Percentiles rank a stretch among this genome's conserved stretches.
These are phyloP conservation scores for Aspergillus biplanus DNA, from an alignment of 495 filamentous ascomycete genomes.

Conservation along the genomic window DNA sequence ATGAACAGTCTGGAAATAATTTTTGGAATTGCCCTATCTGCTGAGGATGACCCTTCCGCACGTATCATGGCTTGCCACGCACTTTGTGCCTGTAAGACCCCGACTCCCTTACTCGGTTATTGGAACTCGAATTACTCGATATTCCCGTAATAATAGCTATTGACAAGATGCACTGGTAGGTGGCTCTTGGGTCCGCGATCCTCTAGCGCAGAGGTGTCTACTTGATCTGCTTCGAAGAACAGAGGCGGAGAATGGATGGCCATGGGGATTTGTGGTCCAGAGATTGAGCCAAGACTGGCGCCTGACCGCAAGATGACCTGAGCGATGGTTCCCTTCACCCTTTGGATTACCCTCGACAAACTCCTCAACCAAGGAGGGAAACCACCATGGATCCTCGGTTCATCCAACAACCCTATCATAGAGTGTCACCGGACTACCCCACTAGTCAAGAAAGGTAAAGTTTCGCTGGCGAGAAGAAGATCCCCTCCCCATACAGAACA, in stretches of 20 bases:
- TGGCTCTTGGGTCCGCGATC: constrained; percentile 38
- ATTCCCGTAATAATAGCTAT: constrained; percentile 3
- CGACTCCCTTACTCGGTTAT: neutral
- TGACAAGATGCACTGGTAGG: constrained; percentile 24
- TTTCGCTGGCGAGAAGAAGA: neutral
- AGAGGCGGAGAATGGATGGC: constrained; percentile 33
- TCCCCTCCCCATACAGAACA: neutral
- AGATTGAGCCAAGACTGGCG: constrained; percentile 26
- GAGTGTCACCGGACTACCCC: neutral
- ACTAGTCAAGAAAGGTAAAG: neutral
- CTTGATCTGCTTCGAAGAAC: constrained; percentile 30
- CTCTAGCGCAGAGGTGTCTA: constrained; percentile 26
- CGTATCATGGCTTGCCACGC: constrained; percentile 48
- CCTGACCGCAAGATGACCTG: constrained; percentile 18
- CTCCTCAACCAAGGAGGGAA: neutral
- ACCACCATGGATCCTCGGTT: neutral
- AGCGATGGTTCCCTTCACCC: neutral
- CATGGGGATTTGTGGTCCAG: constrained; percentile 29
- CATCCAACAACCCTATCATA: neutral
- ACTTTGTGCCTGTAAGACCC: constrained; percentile 39
- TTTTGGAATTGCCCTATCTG: constrained; percentile 45
- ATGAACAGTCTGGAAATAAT: constrained; percentile 38
- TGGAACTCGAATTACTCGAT: neutral
- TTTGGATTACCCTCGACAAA: neutral
- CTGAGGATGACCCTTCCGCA: constrained; percentile 42